Base-by-base conservation (phyloP, 1,139 yeast genomes). In the Kodamaea sp. region DNA sequence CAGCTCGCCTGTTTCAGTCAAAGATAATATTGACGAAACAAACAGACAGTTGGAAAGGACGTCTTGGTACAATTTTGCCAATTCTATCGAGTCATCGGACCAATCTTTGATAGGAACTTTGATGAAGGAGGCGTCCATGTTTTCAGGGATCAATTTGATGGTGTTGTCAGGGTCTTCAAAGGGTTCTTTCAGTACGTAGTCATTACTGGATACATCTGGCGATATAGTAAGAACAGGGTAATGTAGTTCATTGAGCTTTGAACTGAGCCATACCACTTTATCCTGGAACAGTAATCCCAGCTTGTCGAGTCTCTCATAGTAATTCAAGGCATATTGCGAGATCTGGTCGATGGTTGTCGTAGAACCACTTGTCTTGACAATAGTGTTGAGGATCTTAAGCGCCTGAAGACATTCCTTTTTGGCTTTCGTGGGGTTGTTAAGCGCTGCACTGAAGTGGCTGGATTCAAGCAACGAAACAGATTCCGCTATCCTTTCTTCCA, bases 31-130 rank as follows among this genome's bases (percentile, higher is more conserved):
- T 0, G 88, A 71, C 3, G 88, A 81, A 2, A 86, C 87, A 46
- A 86, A 76, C 0, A 95, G 83, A 55, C 96, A 87, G 52, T 86
- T 83, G n/a, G 77, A 70, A 13, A 83, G 58, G 2, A 71, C 51
- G 44, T 80, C 86, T 48, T 80, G 87, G 50, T 70, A 66, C 14
- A 72, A 53, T 4, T 49, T 61, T 26, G 35, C 35, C 38, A 57
- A 44, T 16, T 53, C 59, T 2, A 28, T 34, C 3, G 19, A 14
- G 5, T 48, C 34, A 23, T 41, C 21, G 15, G 44, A 18, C 66
- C 62, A 56, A 26, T 50, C 51, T 24, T 26, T 37, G 14, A 35
- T 26, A 2, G 13, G 47, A 31, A 52, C 32, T n/a, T 29, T 38
- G 9, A 37, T 30, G 28, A 51, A 54, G 5, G 22, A 27, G 2